Base-by-base conservation (phyloP, 23 red algal genomes). In the Cyanidiococcus yangmingshanensis region DNA sequence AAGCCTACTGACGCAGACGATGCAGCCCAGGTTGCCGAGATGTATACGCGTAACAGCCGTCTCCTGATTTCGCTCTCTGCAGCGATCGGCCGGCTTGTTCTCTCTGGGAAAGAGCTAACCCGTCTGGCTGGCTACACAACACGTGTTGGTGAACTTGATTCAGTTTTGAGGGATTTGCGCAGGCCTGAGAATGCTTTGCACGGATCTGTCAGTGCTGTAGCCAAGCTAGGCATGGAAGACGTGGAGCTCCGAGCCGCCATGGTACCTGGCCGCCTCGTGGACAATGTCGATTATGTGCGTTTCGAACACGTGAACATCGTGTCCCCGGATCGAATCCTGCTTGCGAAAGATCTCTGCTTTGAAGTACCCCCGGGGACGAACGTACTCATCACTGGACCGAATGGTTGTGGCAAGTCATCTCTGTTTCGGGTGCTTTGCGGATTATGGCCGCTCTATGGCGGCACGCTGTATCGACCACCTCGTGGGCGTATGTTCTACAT, bases 361-460 rank as follows among this genome's bases (percentile, higher is more conserved):
- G 85, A 91, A 37, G 86, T 90, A 37, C 87, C 80, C 33, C 88
- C 80, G 16, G 93, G 93, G 33, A 86, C 82, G n/a, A 87, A 97
- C 68, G 93, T 97, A 34, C 76, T 97, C 40, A 85, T 87, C 36
- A 89, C 93, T 3, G 93, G 93, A 30, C 93, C 93, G 1, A 97
- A 97, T 77, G 90, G 90, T 27, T 50, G 75, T n/a, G 81, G 81
- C 18, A 96, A 96, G 74, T 84, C 77, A n/a, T 91, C 87, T 27
- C 75, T 91, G 38, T 97, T 97, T 78, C 83, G 93, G 68, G 93
- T 97, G 36, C 59, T 90, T 50, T 87, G 87, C 39, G 93, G 93
- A 34, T 33, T 97, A 3, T 97, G 93, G 93, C 93, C 93, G 41
- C 76, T 97, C 33, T 97, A 91, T 82, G 87, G 88, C n/a, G 89